Base-by-base conservation (phyloP, 78 protist genomes). In the Dictyostelium purpureum region DNA sequence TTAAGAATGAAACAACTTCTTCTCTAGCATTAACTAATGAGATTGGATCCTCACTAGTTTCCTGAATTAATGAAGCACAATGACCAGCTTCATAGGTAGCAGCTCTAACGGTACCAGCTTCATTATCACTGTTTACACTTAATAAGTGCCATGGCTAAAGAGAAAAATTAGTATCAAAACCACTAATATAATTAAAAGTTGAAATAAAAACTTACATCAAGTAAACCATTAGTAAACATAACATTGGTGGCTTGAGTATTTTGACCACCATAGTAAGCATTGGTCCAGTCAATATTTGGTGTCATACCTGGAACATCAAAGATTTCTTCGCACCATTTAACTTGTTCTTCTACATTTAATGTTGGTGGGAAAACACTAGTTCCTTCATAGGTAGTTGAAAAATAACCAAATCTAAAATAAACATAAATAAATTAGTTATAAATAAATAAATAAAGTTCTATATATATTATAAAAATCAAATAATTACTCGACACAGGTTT, bases 11-110 rank as follows among this genome's bases (percentile, higher is more conserved):
- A 31, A 79, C 21, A 26, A 79, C 76, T 6, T 31, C 76, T 63
- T 59, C 40, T 65, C 91, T 54, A 21, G 91, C 79, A 37, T 51
- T 19, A 31, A 56, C 19, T 18, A 85, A n/a, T n/a, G 91, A 85
- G 1, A 51, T n/a, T 59, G 91, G 91, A 85, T 85, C 91, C 4
- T 42, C 31, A 14, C 19, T 4, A 33, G 91, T 75, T 47, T 63
- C 12, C 19, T n/a, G 49, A 61, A 75, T 85, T 43, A 85, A 59
- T 21, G 71, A 31, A 59, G 77, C 91, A 74, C 91, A 85, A 56
- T 85, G 91, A 59, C 91, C 91, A 31, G 91, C 91, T 61, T 85
- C 56, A 61, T 85, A 85, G 16, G 79, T 71, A 26, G 28, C 67
- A 6, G 80, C 79, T 31, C 14, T 16, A 28, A 85, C 91, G 6